Base-by-base conservation (phyloP, 2,329 filamentous ascomycete species). In the Fusarium equiseti region DNA sequence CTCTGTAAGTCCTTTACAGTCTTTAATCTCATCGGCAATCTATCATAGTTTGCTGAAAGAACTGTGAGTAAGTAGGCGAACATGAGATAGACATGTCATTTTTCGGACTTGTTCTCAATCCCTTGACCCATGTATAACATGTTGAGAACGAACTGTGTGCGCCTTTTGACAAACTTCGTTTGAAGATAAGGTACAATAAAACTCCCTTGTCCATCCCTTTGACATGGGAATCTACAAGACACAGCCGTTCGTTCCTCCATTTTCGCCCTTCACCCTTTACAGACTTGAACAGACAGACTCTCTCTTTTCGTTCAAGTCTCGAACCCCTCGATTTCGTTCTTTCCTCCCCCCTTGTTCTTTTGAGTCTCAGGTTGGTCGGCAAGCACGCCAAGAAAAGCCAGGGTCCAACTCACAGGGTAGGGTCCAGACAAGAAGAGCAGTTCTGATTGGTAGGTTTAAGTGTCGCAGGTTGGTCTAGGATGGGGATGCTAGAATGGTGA, bases 321-420 rank as follows among this genome's bases (percentile, higher is more conserved):
- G 61, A 66, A 43, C 61, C 63, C 61, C 61, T 66, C 63, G 53
- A 60, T 48, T 66, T 42, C 32, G n/a, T 38, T 43, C 31, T 43
- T 8, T 26, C 24, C 9, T 20, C 18, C 35, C 61, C 63, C 63
- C 62, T 66, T 70, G 52, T 63, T 57, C 64, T 68, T 68, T 48
- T 62, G 38, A 53, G 73, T 75, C 73, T 75, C 73, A 75, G 73
- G 73, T 75, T 75, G 60, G 57, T 59, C 73, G 70, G 62, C 70
- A 64, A 63, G 62, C 45, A 38, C 55, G 62, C 67, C 53, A 70
- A 70, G 48, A 42, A 38, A 20, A 45, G 46, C 68, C 40, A 66
- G 68, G 70, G 69, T 54, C 60, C 49, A 64, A 59, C 32, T 53
- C 35, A 11, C n/a, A 53, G 50, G 24, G 50, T 24, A 53, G 50